Evolutionary conservation across 2,329 filamentous ascomycete species (phyloP).

Genomic region (Neopestalotiopsis clavispora): DNA sequence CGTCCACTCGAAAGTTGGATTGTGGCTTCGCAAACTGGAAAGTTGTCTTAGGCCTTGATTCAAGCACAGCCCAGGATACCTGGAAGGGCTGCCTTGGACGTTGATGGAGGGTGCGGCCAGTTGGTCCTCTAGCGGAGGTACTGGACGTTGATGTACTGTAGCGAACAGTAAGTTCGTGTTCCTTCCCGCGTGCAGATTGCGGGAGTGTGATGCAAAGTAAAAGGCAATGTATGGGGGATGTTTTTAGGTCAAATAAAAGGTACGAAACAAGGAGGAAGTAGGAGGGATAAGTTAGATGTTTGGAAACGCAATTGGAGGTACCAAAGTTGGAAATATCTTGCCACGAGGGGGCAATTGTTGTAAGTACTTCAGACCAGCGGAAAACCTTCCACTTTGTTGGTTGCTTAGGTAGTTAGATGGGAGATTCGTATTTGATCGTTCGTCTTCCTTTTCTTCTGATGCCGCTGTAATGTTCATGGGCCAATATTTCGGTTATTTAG

Average conservation of each 20-base stretch:
- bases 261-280: too few relatives aligned
- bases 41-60: neutral
- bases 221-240: neutral
- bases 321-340: too few relatives aligned
- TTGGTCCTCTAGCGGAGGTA: neutral
- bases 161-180: neutral
- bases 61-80: neutral
- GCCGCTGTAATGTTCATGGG: too few relatives aligned
- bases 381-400: too few relatives aligned
- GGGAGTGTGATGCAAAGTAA: neutral
- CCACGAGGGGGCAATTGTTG: too few relatives aligned
- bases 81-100: neutral
- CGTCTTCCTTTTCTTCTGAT: too few relatives aligned
- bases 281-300: too few relatives aligned
- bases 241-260: too few relatives aligned
- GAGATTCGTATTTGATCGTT: too few relatives aligned
- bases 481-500: neutral
- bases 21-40: slow-evolving; percentile 1
- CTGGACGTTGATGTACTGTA: neutral
- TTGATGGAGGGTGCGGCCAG: neutral
- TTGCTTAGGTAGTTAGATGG: too few relatives aligned
- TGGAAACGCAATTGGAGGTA: too few relatives aligned
- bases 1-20: neutral
- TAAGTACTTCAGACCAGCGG: too few relatives aligned
- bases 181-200: neutral